A percentile compares a stretch with the other conserved stretches of the same genome.
These are phyloP conservation scores for Syzygium aromaticum DNA, from an alignment of 345 rosid species.

Conservation along the genomic window DNA sequence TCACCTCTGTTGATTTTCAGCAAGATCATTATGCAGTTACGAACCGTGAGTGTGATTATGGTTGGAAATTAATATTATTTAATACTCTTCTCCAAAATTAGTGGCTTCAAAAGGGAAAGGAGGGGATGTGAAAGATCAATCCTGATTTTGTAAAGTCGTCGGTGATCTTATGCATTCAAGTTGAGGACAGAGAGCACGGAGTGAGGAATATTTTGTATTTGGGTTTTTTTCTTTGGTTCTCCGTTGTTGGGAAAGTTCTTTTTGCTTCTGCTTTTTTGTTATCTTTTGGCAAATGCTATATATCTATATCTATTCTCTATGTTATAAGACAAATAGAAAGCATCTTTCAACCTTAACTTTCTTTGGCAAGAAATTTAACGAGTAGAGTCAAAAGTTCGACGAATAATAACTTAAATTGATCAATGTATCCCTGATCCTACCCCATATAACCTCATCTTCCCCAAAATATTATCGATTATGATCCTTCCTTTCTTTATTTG, in stretches of 20 bases:
- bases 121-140: neutral
- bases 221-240: neutral
- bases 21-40: neutral
- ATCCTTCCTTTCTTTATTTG: neutral
- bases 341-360: neutral
- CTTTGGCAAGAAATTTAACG: neutral
- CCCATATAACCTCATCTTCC: neutral
- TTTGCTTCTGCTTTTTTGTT: neutral
- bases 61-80: neutral
- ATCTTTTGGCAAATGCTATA: neutral
- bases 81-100: neutral
- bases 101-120: neutral
- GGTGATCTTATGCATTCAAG: neutral
- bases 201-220: neutral
- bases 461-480: neutral
- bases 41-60: neutral
- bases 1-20: neutral
- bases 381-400: neutral
- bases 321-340: neutral
- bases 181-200: neutral
- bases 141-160: neutral
- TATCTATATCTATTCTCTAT: neutral
- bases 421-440: neutral
- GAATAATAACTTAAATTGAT: neutral
- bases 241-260: neutral